Evolutionary conservation across 2,329 filamentous ascomycete species (phyloP), one percentile per base, ranked within the genome.

Genomic region (Colletotrichum tropicicola): DNA sequence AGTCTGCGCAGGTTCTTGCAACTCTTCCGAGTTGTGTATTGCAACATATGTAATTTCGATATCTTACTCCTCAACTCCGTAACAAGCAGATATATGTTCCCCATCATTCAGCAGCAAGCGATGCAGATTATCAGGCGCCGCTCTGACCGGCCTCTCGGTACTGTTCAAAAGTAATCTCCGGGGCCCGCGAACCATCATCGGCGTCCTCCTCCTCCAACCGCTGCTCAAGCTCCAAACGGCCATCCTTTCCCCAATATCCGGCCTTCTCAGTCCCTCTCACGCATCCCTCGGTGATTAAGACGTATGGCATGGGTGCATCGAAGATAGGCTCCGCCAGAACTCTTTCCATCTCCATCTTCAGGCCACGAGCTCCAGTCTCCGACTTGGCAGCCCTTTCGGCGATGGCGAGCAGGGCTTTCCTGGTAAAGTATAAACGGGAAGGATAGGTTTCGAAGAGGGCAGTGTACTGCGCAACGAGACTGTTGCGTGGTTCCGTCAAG

Each of bases 401-500:
- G 62, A 99, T 89, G 53, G 92, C 92, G 67, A 89, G 85, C n/a
- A 98, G 81, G 0, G 95, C 92, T 6, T 89, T 88, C 4, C 88
- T 91, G 0, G 95, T 98, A 79, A 98, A 97, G 69, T 88, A 89
- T 3, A 99, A 82, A 49, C 92, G 91, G 58, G 91, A 93, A 0
- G 96, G 91, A 67, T 89, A 91, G 1, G 88, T 90, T 60, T 91
- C 88, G 74, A 98, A 98, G 1, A 98, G 87, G 3, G 94, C 90
- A 17, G 90, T 92, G 77, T 98, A 98, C 78, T 99, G 96, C 48
- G 91, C 89, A 3, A 97, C 85, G 1, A 99, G 85, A 56, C 91
- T 93, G 79, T 98, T 97, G 62, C 92, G 89, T 1, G 96, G 96
- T 75, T 98, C 95, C 0, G 93, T 98, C 39, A 99, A 85, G 67